phyloP scores from a whole-genome alignment of 2,329 filamentous ascomycete species.

The Lojkania enalia region DNA sequence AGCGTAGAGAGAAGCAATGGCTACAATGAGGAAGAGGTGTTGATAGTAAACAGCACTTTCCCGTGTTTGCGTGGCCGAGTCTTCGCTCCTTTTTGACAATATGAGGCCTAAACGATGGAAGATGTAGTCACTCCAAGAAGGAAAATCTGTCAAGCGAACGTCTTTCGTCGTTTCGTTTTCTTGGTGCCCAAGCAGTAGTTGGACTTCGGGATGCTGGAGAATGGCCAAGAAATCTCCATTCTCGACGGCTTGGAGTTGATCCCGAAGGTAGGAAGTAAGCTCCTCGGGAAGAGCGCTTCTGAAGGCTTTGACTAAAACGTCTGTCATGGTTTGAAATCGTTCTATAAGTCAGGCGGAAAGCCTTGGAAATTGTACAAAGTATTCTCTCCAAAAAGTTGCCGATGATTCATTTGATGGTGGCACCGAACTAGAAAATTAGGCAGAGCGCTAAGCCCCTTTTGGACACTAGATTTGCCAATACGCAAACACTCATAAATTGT shows the following conservation, averaged over 20 bases:
- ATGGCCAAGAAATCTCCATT: constrained; percentile 48
- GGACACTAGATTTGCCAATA: too few relatives aligned
- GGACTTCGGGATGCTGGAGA: constrained; percentile 45
- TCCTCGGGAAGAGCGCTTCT: constrained; percentile 48
- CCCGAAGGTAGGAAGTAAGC: constrained; percentile 42
- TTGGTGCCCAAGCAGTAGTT: constrained; percentile 46
- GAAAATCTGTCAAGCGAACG: constrained; percentile 37
- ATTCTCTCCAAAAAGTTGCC: too few relatives aligned
- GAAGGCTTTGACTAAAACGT: constrained; percentile 48
- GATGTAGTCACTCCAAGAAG: constrained; percentile 51
- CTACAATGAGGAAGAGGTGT: constrained; percentile 57
- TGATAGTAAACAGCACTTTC: constrained; percentile 46
- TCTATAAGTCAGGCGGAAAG: too few relatives aligned
- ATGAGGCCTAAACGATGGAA: constrained; percentile 48
- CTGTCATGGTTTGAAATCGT: too few relatives aligned
- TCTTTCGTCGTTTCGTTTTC: constrained; percentile 38
- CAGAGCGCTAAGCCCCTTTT: too few relatives aligned
- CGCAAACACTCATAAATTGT: too few relatives aligned
- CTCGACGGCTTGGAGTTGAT: constrained; percentile 46
- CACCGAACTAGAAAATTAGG: too few relatives aligned
- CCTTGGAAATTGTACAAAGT: too few relatives aligned
- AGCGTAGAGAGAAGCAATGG: constrained; percentile 70
- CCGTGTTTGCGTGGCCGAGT: constrained; percentile 22
- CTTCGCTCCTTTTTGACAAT: constrained; percentile 35
- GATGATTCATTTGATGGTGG: too few relatives aligned